Conservation (phyloP, 345 rosid species). For the Populus deltoides region DNA sequence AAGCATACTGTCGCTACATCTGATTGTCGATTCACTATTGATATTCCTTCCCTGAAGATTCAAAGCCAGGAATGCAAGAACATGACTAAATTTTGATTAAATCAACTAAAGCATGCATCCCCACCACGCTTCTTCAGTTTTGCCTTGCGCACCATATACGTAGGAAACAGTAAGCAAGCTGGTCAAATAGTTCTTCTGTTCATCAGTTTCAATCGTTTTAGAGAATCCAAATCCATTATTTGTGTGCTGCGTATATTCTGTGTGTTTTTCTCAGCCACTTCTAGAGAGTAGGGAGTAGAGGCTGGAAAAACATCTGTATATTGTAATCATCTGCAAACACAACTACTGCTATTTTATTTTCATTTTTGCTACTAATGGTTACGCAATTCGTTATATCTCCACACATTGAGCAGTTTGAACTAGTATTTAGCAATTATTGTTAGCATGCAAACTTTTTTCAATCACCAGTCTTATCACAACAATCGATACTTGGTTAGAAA, state of each 20-base stretch:
- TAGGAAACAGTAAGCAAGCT: not conserved
- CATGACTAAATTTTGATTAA: slow-evolving; percentile 32
- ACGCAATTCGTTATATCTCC: not conserved
- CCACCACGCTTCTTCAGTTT: not conserved
- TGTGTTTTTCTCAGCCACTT: not conserved
- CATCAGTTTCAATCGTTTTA: not conserved
- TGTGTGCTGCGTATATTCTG: not conserved
- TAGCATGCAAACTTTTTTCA: not conserved
- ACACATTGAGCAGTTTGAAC: not conserved
- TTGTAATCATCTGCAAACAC: not conserved
- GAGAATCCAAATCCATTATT: not conserved
- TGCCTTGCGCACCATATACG: not conserved
- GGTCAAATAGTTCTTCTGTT: not conserved
- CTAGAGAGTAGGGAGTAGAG: not conserved
- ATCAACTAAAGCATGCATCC: not conserved
- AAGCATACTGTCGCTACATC: slow-evolving; percentile 34
- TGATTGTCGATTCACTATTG: slow-evolving; percentile 37
- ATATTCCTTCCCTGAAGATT: slow-evolving; percentile 38
- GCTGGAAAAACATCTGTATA: not conserved
- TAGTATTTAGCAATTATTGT: not conserved
- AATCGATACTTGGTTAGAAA: not conserved
- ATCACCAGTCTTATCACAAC: not conserved
- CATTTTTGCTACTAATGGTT: no score
- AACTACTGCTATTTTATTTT: no score
- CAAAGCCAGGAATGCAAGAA: slow-evolving; percentile 39